Evolutionary conservation across 2,329 filamentous ascomycete genomes (phyloP), one percentile per base, ranked within the genome.

Genomic region (Nannizziopsis barbatae): DNA sequence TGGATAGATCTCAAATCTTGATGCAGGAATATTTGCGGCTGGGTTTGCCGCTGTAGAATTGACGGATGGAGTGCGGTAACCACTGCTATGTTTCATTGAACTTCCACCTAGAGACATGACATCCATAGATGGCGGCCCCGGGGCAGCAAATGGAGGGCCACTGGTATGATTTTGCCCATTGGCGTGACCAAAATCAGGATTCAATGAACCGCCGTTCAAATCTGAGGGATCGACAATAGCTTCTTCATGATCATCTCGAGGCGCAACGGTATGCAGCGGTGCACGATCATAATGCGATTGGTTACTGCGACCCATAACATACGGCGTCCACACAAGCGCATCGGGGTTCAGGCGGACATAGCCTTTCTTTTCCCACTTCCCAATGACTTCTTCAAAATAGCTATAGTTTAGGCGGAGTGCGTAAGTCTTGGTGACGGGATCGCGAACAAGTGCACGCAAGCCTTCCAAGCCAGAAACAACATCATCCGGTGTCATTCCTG

Each of bases 401-500:
- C 80, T 75, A 49, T 86, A 74, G 63, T 96, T 89, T 15, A 96
- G 77, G 30, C 92, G 80, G 55, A 98, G 81, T 1, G 88, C 92
- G 64, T 98, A 98, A 4, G 83, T 76, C 52, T 84, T 86, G 0
- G 90, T 95, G 48, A 86, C 75, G 1, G 90, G 88, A 64, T 98
- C 92, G 50, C 88, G 80, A 12, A 95, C 86, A 18, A 98, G 76
- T 47, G 88, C 90, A 37, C 90, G 82, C 9, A 98, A 71, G 0
- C 86, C 88, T 68, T 98, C 92, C 2, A 98, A 73, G 0, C 86
- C 90, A 10, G 92, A 93, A 10, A 98, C 85, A 51, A 96, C 89
- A 65, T 98, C 92, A 66, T 98, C 92, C 0, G 90, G 77, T 1
- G 92, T 96, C 80, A 98, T 88, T 9, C 92, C 92, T 0, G 90